phyloP scores from a whole-genome alignment of 768 basidiomycete genomes.

The Termitomyces eurrhizus region DNA sequence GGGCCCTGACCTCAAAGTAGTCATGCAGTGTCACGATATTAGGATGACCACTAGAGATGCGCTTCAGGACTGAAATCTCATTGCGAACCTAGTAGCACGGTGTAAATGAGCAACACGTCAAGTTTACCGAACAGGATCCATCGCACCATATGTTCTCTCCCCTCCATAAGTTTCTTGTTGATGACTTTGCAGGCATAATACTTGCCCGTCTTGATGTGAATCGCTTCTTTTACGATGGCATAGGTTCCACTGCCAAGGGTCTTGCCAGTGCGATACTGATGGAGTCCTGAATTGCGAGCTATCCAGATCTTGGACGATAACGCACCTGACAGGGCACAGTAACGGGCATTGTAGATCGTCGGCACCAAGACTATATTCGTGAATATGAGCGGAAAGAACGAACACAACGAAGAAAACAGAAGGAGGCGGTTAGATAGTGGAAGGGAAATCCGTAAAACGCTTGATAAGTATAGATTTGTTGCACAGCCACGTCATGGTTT shows the following conservation, averaged over 20 bases:
- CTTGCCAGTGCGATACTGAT: conserved; percentile 82
- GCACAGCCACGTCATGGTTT: conserved; percentile 14
- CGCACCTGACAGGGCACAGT: conserved; percentile 48
- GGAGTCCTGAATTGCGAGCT: conserved; percentile 3
- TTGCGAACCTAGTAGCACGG: conserved; percentile 74
- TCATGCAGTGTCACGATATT: conserved; percentile 95
- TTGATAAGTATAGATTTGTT: conserved; percentile 11
- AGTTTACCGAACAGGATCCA: conserved; percentile 1
- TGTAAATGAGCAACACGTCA: conserved; percentile 5
- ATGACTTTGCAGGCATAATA: conserved; percentile 99
- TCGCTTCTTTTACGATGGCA: conserved; percentile 93
- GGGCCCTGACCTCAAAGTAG: conserved; percentile 78
- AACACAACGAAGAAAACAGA: neutral
- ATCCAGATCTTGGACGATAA: conserved; percentile 10
- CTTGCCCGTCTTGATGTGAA: conserved; percentile 85
- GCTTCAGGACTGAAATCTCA: conserved; percentile 93
- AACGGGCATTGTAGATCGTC: conserved; percentile 23
- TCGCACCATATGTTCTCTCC: conserved; percentile 93
- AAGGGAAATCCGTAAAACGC: conserved; percentile 1
- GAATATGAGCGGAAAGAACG: neutral
- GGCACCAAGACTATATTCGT: conserved; percentile 7
- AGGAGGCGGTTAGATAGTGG: neutral
- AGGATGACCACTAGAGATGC: conserved; percentile 81
- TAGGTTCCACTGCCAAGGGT: conserved; percentile 91
- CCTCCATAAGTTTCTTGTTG: conserved; percentile 99